Evolutionary conservation across 768 basidiomycete genomes (phyloP).

Genomic region (Boletus sp.): DNA sequence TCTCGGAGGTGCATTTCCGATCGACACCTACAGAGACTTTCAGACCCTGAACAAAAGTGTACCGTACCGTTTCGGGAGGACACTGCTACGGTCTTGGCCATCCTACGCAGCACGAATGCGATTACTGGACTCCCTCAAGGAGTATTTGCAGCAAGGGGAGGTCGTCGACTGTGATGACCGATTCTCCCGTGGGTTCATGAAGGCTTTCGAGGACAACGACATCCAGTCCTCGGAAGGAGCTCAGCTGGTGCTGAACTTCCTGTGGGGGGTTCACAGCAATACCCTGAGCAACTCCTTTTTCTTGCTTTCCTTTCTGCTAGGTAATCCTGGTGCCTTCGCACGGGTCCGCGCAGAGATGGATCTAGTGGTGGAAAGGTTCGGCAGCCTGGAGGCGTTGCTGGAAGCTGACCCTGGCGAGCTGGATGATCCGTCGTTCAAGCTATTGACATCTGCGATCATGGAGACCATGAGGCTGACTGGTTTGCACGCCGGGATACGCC

Average conservation of each 20-base stretch:
- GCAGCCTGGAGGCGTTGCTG: conserved; percentile 12
- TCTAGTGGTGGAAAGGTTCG: conserved; percentile 8
- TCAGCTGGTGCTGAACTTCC: conserved; percentile 16
- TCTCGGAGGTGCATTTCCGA: conserved; percentile 19
- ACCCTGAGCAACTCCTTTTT: conserved; percentile 19
- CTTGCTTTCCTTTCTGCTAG: conserved; percentile 33
- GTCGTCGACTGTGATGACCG: neutral
- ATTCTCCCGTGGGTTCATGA: conserved; percentile 14
- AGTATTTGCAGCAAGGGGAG: conserved; percentile 14
- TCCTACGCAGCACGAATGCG: conserved; percentile 15
- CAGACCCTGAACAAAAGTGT: conserved; percentile 14
- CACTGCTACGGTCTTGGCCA: conserved; percentile 9
- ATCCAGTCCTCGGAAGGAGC: conserved; percentile 19
- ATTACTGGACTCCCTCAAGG: conserved; percentile 4
- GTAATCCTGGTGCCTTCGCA: conserved; percentile 41
- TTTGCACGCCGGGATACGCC: conserved; percentile 15
- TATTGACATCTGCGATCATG: conserved; percentile 26
- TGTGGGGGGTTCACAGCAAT: conserved; percentile 24
- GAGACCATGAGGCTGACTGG: conserved; percentile 24
- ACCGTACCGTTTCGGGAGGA: conserved; percentile 16
- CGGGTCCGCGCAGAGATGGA: conserved; percentile 49
- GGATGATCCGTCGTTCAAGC: conserved; percentile 16
- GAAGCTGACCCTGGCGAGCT: conserved; percentile 9
- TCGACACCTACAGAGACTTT: conserved; percentile 21
- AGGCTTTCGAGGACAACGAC: conserved; percentile 15